Evolutionary conservation across 495 filamentous ascomycete genomes (phyloP).

Genomic region (Neurospora sp.): DNA sequence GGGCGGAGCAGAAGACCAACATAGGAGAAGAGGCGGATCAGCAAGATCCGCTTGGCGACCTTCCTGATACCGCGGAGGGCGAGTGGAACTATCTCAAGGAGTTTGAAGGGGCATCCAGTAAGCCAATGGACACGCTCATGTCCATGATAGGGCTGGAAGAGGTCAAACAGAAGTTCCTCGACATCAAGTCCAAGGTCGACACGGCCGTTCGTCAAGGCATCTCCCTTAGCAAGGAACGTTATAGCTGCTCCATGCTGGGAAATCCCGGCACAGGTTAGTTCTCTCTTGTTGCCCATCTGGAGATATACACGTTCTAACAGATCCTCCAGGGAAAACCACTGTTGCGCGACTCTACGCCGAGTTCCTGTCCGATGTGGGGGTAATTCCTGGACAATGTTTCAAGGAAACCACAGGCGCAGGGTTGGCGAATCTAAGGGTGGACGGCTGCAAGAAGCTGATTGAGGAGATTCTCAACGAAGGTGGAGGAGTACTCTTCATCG

Average conservation of each 20-base stretch:
- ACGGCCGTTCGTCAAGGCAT: slow-evolving; percentile 44
- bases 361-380: slow-evolving; percentile 52
- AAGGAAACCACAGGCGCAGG: slow-evolving; percentile 59
- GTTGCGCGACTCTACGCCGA: slow-evolving; percentile 68
- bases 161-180: slow-evolving; percentile 55
- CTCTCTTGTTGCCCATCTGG: not conserved
- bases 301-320: not conserved
- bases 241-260: slow-evolving; percentile 56
- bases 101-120: slow-evolving; percentile 37
- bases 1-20: not conserved
- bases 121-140: slow-evolving; percentile 55
- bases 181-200: slow-evolving; percentile 61
- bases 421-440: slow-evolving; percentile 54
- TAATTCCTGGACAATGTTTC: slow-evolving; percentile 44
- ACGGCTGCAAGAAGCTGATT: slow-evolving; percentile 47
- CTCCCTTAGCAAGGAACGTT: slow-evolving; percentile 48
- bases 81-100: slow-evolving; percentile 57
- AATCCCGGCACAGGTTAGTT: slow-evolving; percentile 69
- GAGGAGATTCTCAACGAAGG: slow-evolving; percentile 43
- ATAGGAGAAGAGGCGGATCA: not conserved
- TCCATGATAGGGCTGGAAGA: slow-evolving; percentile 61
- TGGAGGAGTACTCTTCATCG: slow-evolving; percentile 66
- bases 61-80: slow-evolving; percentile 17
- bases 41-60: not conserved
- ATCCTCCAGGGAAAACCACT: slow-evolving; percentile 61